phyloP scores from a whole-genome alignment of 495 filamentous ascomycete genomes.

The Neurospora pannonica region DNA sequence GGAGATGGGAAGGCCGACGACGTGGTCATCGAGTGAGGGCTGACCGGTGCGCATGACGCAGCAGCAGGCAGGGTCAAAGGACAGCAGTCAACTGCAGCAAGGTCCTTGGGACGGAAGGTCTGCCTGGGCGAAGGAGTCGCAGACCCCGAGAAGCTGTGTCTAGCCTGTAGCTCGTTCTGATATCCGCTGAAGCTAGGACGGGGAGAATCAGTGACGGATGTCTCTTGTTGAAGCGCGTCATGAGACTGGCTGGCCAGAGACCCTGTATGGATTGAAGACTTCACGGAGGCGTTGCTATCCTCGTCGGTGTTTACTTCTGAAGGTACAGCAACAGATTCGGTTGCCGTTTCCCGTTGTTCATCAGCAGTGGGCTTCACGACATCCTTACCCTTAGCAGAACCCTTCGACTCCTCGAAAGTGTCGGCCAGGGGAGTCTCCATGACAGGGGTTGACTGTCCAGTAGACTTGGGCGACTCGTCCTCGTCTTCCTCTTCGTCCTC shows the following conservation, averaged over 20 bases:
- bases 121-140: conserved; percentile 49
- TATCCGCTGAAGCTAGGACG: neutral
- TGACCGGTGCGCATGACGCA: conserved; percentile 38
- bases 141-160: conserved; percentile 33
- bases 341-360: neutral
- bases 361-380: neutral
- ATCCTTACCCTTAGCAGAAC: conserved; percentile 9
- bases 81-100: conserved; percentile 42
- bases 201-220: conserved; percentile 14
- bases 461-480: conserved; percentile 14
- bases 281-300: neutral
- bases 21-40: conserved; percentile 41
- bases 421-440: conserved; percentile 10
- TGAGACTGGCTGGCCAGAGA: neutral
- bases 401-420: conserved; percentile 11
- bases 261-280: neutral
- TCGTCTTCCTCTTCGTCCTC: conserved; percentile 80
- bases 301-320: neutral
- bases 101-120: conserved; percentile 43
- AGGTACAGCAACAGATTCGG: neutral
- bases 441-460: conserved; percentile 19
- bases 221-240: neutral
- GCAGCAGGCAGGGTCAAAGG: conserved; percentile 32
- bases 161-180: neutral
- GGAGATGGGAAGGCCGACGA: conserved; percentile 48